These are phyloP conservation scores for Aspergillus quadricinctus DNA, from an alignment of 2,329 filamentous ascomycete genomes.

Conservation along the genomic window DNA sequence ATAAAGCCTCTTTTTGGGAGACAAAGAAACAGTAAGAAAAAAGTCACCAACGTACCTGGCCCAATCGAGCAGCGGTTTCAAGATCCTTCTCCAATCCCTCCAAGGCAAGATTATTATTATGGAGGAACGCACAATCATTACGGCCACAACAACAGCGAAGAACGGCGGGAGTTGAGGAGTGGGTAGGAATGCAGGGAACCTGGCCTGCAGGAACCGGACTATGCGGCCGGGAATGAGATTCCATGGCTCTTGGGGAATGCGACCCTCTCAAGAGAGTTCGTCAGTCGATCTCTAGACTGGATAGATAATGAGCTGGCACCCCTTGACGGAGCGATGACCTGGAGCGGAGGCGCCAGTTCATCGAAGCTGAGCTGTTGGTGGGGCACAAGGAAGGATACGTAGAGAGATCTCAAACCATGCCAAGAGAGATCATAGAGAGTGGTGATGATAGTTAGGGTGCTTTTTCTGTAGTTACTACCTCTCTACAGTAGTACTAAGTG, in stretches of 20 bases:
- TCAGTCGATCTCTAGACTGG: not conserved
- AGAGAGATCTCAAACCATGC: not conserved
- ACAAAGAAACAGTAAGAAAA: conserved; percentile 3
- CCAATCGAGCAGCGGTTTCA: conserved; percentile 76
- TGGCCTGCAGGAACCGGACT: conserved; percentile 16
- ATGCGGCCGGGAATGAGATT: conserved; percentile 21
- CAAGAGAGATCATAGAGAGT: not conserved
- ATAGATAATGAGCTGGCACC: conserved; percentile 21
- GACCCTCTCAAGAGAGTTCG: conserved; percentile 1
- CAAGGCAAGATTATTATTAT: conserved; percentile 73
- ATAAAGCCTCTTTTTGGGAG: not conserved
- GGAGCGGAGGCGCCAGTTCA: conserved; percentile 15
- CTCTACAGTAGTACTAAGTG: not conserved
- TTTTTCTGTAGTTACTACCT: not conserved
- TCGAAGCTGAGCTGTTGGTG: conserved; percentile 8
- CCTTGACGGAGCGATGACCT: conserved; percentile 21
- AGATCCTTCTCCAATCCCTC: conserved; percentile 84
- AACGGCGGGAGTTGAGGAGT: conserved; percentile 21
- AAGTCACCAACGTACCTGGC: conserved; percentile 67
- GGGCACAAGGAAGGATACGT: not conserved
- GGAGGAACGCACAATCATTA: conserved; percentile 71
- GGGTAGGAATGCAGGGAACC: conserved; percentile 30
- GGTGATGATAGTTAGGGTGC: not conserved
- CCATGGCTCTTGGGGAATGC: conserved; percentile 19
- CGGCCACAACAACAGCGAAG: conserved; percentile 78